Conservation (phyloP, 1,284 basidiomycete genomes). For the Sporisorium scitamineum region DNA sequence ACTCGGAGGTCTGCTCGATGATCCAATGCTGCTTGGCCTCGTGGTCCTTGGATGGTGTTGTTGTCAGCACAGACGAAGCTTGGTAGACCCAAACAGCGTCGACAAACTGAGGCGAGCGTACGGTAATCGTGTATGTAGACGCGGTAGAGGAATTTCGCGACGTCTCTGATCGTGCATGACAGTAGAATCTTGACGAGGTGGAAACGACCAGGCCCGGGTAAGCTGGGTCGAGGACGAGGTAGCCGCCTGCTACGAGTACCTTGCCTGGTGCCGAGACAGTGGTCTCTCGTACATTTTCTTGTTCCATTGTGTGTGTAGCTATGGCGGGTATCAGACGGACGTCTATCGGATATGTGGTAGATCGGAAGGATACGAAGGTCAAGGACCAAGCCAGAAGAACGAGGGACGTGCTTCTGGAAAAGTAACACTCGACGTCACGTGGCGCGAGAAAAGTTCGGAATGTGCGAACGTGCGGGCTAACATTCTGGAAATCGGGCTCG, state of each 20-base stretch:
- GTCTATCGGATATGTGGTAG: not conserved
- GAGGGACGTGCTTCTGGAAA: conserved; percentile 3
- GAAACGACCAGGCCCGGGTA: conserved; percentile 72
- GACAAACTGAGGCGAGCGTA: conserved; percentile 91
- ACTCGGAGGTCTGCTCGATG: conserved; percentile 46
- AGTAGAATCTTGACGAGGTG: conserved; percentile 93
- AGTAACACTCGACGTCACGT: conserved; percentile 41
- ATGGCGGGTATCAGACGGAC: not conserved
- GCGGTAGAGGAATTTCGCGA: not conserved
- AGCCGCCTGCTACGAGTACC: conserved; percentile 77
- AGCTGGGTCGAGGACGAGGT: conserved; percentile 67
- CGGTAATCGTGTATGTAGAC: conserved; percentile 72
- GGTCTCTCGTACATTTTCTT: conserved; percentile 16
- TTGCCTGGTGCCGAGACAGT: conserved; percentile 92
- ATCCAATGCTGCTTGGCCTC: conserved; percentile 23
- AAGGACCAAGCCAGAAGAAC: conserved; percentile 12
- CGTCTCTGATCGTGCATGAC: conserved; percentile 69
- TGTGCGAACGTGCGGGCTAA: not conserved
- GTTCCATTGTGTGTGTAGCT: conserved; percentile 13
- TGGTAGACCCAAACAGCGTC: conserved; percentile 83
- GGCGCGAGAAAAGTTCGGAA: not conserved
- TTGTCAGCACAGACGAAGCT: conserved; percentile 66
- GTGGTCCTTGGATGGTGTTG: not conserved
- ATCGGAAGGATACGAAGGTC: not conserved
- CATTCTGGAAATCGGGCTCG: not conserved